Percentiles rank a stretch among this genome's conserved stretches.
Evolutionary conservation across 2,329 filamentous ascomycete genomes (phyloP).

Genomic region (Ceratocystis cacaofunesta): DNA sequence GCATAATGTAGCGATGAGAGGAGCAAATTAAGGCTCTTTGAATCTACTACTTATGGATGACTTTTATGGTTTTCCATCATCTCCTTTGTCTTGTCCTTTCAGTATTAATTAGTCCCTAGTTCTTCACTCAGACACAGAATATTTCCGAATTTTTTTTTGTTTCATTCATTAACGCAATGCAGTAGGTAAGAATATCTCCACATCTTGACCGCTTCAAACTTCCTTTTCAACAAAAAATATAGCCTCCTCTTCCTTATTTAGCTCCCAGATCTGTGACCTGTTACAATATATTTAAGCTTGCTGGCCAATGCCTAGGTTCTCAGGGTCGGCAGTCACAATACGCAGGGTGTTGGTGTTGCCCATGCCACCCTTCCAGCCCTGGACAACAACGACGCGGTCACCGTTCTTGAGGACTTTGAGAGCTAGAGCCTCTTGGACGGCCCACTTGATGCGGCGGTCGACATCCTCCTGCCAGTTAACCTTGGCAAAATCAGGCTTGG

Average conservation of each 20-base stretch:
- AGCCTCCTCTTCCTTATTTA: not conserved
- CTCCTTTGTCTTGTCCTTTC: too few species aligned
- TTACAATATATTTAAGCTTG: constrained; percentile 5
- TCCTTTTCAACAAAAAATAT: not conserved
- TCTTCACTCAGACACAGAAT: not conserved
- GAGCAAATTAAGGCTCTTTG: too few species aligned
- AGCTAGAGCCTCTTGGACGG: constrained; percentile 71
- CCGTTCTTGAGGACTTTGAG: constrained; percentile 60
- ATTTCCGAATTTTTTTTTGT: constrained; percentile 5
- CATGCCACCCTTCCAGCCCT: constrained; percentile 85
- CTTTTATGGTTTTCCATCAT: too few species aligned
- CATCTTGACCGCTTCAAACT: not conserved
- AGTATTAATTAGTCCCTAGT: too few species aligned
- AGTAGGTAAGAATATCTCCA: not conserved
- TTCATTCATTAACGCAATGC: constrained; percentile 7
- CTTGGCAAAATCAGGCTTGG: constrained; percentile 85
- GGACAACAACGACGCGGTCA: constrained; percentile 67
- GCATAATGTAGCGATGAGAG: too few species aligned
- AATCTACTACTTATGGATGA: too few species aligned
- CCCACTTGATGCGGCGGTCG: constrained; percentile 94
- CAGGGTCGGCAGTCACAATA: constrained; percentile 45
- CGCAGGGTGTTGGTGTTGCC: constrained; percentile 75
- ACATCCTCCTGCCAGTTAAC: constrained; percentile 98
- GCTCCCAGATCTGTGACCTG: too few species aligned
- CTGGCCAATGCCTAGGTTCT: constrained; percentile 42